These are phyloP conservation scores for Colletotrichum shisoi DNA, from an alignment of 2,329 filamentous ascomycete species.

Conservation along the genomic window DNA sequence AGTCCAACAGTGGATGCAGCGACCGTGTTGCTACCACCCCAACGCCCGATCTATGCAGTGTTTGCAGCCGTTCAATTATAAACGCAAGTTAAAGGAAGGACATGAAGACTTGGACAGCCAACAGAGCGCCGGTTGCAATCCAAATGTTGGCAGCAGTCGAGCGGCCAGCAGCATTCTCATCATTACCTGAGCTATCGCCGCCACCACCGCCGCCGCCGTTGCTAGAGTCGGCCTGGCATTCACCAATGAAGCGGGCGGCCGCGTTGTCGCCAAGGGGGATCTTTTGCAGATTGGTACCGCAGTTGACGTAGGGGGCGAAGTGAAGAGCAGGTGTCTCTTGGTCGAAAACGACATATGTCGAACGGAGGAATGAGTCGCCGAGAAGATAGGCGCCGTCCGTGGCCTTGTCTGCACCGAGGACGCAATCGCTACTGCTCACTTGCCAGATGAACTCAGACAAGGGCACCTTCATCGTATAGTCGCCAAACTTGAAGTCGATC, in stretches of 20 bases:
- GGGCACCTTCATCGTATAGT: conserved; percentile 54
- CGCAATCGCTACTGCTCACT: conserved; percentile 48
- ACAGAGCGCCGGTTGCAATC: conserved; percentile 21
- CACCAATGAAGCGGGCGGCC: conserved; percentile 40
- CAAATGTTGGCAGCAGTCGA: conserved; percentile 18
- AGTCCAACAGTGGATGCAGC: conserved; percentile 22
- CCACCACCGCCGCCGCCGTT: conserved; percentile 17
- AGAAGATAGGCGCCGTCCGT: conserved; percentile 48
- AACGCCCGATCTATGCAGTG: conserved; percentile 33
- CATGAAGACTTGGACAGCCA: conserved; percentile 30
- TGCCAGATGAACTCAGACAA: conserved; percentile 58
- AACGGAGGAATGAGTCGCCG: conserved; percentile 56
- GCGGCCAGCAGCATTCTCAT: conserved; percentile 33
- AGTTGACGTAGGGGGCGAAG: conserved; percentile 44
- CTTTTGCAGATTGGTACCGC: conserved; percentile 42
- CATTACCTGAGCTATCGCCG: background rate
- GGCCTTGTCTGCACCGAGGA: conserved; percentile 58
- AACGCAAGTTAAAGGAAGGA: conserved; percentile 29
- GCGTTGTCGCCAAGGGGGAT: conserved; percentile 42
- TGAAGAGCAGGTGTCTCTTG: conserved; percentile 44
- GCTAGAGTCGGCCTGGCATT: conserved; percentile 37
- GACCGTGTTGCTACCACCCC: conserved; percentile 20
- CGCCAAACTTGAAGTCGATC: conserved; percentile 60
- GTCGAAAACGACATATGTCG: conserved; percentile 53
- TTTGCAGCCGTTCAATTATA: conserved; percentile 25